Evolutionary conservation across 2,329 filamentous ascomycete genomes (phyloP).

Genomic region (Penicillium sp.): DNA sequence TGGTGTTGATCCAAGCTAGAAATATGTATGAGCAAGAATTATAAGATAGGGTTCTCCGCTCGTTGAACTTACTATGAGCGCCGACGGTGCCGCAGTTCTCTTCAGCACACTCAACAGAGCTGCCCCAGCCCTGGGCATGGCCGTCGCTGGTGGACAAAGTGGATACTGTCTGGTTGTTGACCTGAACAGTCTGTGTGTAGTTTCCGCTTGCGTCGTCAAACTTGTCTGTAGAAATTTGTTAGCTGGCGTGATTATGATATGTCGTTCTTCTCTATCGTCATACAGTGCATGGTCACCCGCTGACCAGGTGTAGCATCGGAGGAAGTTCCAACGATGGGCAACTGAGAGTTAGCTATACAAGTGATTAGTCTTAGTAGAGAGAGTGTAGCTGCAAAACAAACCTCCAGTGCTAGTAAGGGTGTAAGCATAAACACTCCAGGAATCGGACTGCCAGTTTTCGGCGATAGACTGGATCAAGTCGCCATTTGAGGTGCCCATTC

Average conservation of each 20-base stretch:
- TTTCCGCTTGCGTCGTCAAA: slow-evolving; percentile 46
- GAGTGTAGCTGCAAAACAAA: slow-evolving; percentile 4
- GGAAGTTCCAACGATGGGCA: slow-evolving; percentile 37
- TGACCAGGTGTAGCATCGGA: slow-evolving; percentile 31
- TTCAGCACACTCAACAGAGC: slow-evolving; percentile 46
- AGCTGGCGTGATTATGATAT: background rate
- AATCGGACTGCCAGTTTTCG: slow-evolving; percentile 38
- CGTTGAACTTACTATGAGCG: slow-evolving; percentile 39
- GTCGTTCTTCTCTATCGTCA: background rate
- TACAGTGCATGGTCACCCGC: slow-evolving; percentile 49
- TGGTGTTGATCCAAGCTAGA: slow-evolving; percentile 46
- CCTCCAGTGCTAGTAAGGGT: slow-evolving; percentile 22
- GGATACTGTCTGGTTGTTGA: slow-evolving; percentile 45
- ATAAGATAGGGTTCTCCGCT: too few species aligned
- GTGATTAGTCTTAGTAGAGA: background rate
- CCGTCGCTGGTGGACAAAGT: slow-evolving; percentile 52
- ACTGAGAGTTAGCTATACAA: slow-evolving; percentile 33
- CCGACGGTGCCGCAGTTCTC: slow-evolving; percentile 47
- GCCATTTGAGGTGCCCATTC: slow-evolving; percentile 53
- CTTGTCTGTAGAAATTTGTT: slow-evolving; percentile 30
- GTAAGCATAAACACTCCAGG: slow-evolving; percentile 49
- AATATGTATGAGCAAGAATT: slow-evolving; percentile 1
- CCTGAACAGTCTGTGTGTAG: slow-evolving; percentile 46
- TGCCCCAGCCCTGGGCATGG: slow-evolving; percentile 50
- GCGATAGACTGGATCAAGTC: slow-evolving; percentile 55